Evolutionary conservation across 306 rosid genomes (phyloP), one percentile per base, ranked within the genome.

Genomic region (Fagus crenata): DNA sequence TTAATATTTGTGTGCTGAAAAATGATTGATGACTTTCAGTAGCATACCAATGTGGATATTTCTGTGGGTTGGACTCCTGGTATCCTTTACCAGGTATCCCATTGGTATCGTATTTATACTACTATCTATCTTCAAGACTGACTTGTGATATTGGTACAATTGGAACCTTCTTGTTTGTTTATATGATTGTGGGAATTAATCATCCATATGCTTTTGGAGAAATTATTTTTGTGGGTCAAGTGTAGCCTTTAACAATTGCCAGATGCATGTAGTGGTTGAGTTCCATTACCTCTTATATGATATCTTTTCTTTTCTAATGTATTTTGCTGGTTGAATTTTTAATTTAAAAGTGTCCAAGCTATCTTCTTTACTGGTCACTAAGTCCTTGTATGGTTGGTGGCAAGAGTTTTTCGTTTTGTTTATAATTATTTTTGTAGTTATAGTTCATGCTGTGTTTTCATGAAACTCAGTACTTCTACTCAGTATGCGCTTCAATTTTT

Each of bases 71-170:
- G 53, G 74, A 65, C n/a, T 64, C 51, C 72, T 61, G 46, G 51
- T 74, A 35, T 73, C 72, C 73, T 70, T 71, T 69, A 55, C 76
- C 73, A 49, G 36, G 33, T 80, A 73, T 84, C 80, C 83, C 42
- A 28, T 53, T 70, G 79, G 78, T 71, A 60, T 9, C 33, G 43
- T 69, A 74, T 49, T 40, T 53, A 15, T 78, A 60, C 71, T 69
- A 53, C 69, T 68, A 28, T 74, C 69, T 51, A 22, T 67, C 79
- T 67, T 76, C 58, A 49, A 67, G 84, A 80, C 81, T 56, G 42
- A 63, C 65, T 73, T 77, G 84, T 80, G 82, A 46, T 84, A 71
- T 77, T 67, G 54, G 43, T 72, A 67, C 41, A 67, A 37, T 73
- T 71, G 53, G 69, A 61, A 73, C 51, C 53, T 60, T 53, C 28